Percentiles rank a stretch among this genome's conserved stretches.
These are phyloP conservation scores for Botrytis pseudocinerea DNA, from an alignment of 2,329 filamentous ascomycete genomes.

Conservation along the genomic window DNA sequence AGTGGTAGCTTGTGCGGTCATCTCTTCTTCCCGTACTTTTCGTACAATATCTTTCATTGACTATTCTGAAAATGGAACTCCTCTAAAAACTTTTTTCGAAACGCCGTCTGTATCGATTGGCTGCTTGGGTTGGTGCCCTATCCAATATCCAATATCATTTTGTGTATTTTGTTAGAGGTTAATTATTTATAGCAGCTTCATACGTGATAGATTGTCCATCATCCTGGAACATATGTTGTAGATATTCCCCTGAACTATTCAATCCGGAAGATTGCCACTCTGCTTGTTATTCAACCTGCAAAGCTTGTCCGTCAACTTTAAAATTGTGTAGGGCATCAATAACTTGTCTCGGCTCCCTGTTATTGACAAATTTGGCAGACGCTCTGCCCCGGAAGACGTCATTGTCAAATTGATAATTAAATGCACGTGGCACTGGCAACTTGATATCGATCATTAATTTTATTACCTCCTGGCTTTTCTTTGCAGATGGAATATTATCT, in stretches of 20 bases:
- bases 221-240: neutral
- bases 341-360: conserved; percentile 87
- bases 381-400: conserved; percentile 94
- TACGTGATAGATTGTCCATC: neutral
- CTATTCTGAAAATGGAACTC: conserved; percentile 96
- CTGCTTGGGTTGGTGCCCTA: conserved; percentile 85
- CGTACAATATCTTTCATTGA: conserved; percentile 97
- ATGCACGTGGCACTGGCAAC: conserved; percentile 91
- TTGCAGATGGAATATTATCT: conserved; percentile 98
- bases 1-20: conserved; percentile 61
- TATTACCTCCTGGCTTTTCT: conserved; percentile 93
- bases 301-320: conserved; percentile 88
- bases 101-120: conserved; percentile 88
- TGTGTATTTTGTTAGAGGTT: conserved; percentile 65
- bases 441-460: conserved; percentile 92
- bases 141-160: conserved; percentile 88
- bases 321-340: conserved; percentile 95
- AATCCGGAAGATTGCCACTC: neutral
- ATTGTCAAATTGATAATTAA: conserved; percentile 99
- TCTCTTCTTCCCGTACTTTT: conserved; percentile 86
- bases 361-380: conserved; percentile 96
- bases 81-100: conserved; percentile 90
- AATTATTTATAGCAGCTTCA: neutral
- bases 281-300: conserved; percentile 73
- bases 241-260: neutral